Conservation (phyloP, 352 stramenopile species). For the Phytopythium cucurbitacearum region DNA sequence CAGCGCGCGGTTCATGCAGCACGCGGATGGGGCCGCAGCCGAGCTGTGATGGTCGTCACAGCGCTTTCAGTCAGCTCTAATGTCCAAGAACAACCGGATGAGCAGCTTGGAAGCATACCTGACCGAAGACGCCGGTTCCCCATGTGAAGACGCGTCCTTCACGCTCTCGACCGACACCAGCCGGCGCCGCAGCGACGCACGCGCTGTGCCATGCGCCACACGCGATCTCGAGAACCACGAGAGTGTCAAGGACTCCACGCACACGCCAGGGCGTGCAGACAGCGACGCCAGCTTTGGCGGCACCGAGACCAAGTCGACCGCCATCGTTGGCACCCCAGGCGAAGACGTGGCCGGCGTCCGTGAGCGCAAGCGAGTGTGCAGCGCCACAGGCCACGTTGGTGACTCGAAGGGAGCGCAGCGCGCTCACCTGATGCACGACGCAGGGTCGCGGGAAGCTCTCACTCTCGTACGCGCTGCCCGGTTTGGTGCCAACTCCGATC, state of each 20-base stretch:
- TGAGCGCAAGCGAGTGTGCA: constrained; percentile 88
- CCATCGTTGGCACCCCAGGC: constrained; percentile 94
- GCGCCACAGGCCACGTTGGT: constrained; percentile 88
- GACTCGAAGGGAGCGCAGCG: constrained; percentile 38
- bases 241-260: constrained; percentile 19
- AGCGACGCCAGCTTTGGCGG: constrained; percentile 3
- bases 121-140: constrained; percentile 71
- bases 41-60: constrained; percentile 18
- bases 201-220: constrained; percentile 75
- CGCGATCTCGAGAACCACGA: constrained; percentile 46
- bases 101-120: constrained; percentile 11
- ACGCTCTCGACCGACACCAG: not conserved
- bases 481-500: constrained; percentile 27
- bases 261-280: constrained; percentile 30
- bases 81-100: no score
- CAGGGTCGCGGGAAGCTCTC: constrained; percentile 34
- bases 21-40: constrained; percentile 39
- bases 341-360: constrained; percentile 83
- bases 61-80: no score
- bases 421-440: constrained; percentile 53
- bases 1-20: constrained; percentile 31
- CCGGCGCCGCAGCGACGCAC: constrained; percentile 35
- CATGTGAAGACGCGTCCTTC: constrained; percentile 55
- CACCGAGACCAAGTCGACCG: constrained; percentile 41
- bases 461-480: not conserved